A percentile compares a stretch with the other conserved stretches of the same genome.
These are phyloP conservation scores for Leccinum angustisporum DNA, from an alignment of 1,284 basidiomycete species.

Conservation along the genomic window DNA sequence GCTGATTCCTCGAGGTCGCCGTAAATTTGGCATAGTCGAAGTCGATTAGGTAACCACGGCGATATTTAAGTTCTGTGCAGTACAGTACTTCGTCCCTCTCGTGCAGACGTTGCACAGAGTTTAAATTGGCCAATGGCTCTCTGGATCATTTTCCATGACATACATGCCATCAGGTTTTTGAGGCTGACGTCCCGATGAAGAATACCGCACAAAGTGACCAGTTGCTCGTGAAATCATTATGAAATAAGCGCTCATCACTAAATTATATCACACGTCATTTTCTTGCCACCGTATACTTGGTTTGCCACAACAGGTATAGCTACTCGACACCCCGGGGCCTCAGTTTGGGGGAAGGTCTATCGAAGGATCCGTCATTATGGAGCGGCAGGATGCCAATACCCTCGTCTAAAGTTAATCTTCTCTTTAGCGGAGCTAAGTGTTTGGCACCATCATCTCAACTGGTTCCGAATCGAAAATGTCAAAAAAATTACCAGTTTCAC, in stretches of 20 bases:
- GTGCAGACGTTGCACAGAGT: neutral
- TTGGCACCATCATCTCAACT: too few species aligned
- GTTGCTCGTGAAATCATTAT: neutral
- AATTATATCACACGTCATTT: neutral
- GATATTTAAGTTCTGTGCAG: neutral
- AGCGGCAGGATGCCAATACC: too few species aligned
- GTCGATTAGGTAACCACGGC: neutral
- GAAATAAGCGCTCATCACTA: neutral
- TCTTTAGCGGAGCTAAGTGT: too few species aligned
- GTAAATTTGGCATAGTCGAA: neutral
- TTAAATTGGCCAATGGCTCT: neutral
- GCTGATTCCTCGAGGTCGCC: neutral
- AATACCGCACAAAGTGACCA: neutral
- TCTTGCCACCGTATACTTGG: too few species aligned
- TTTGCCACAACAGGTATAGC: too few species aligned
- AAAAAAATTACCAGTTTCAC: too few species aligned
- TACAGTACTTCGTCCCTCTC: neutral
- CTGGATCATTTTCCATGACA: neutral
- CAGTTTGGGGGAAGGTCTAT: too few species aligned
- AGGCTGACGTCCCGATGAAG: neutral
- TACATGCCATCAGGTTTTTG: neutral
- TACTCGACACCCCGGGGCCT: too few species aligned
- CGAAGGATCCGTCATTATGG: too few species aligned
- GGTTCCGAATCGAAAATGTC: too few species aligned
- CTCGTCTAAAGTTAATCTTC: too few species aligned